phyloP scores from a whole-genome alignment of 2,329 filamentous ascomycete species.

The Apiospora kogelbergensis region DNA sequence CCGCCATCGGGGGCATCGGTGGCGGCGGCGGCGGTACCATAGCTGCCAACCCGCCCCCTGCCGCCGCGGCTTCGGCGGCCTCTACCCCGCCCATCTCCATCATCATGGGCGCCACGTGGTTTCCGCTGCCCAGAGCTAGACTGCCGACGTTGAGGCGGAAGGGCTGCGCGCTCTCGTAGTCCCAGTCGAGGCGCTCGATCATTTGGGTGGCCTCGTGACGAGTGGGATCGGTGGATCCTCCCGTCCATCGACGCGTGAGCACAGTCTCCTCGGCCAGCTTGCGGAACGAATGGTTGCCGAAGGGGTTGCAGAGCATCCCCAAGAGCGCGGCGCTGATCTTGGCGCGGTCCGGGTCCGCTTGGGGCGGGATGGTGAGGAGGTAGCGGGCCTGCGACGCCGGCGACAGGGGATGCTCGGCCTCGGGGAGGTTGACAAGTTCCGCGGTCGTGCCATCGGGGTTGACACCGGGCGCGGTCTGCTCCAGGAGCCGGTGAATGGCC shows the following conservation, averaged over 20 bases:
- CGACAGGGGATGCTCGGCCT: neutral
- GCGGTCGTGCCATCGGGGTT: neutral
- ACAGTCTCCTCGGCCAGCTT: slow-evolving; percentile 5
- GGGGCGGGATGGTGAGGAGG: slow-evolving; percentile 2
- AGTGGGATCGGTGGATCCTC: neutral
- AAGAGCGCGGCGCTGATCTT: neutral
- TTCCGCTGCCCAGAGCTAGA: neutral
- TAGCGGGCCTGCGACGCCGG: neutral
- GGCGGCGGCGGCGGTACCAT: neutral
- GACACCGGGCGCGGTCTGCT: neutral
- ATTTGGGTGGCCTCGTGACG: slow-evolving; percentile 8
- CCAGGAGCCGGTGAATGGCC: neutral
- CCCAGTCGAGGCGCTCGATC: slow-evolving; percentile 14
- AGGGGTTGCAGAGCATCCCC: slow-evolving; percentile 14
- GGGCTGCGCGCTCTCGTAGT: slow-evolving; percentile 10
- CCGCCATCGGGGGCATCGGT: neutral
- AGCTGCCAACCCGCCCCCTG: neutral
- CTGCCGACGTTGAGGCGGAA: slow-evolving; percentile 8
- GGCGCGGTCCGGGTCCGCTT: neutral
- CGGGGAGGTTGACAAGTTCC: neutral
- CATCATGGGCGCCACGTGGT: neutral
- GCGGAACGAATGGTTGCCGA: slow-evolving; percentile 8
- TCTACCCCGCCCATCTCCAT: neutral
- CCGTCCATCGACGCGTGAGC: slow-evolving; percentile 5
- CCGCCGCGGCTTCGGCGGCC: neutral